Percentiles rank a stretch among this genome's conserved stretches.
Conservation (phyloP, 768 basidiomycete species). For the Suillus sp. region DNA sequence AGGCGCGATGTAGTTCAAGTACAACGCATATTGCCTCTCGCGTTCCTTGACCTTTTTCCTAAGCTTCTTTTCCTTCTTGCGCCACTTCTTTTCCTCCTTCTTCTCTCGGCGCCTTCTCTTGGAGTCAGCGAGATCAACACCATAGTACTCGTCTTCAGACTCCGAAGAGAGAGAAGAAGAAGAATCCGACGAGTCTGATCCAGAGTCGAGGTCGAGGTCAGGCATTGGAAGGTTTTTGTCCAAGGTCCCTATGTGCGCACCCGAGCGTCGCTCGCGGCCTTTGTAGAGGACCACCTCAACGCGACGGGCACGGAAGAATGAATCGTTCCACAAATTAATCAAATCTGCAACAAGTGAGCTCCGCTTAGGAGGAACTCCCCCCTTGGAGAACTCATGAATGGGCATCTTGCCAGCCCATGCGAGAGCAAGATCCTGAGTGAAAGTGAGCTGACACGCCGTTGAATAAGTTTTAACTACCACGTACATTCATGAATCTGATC, state of each 20-base stretch:
- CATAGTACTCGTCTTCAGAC: slow-evolving; percentile 50
- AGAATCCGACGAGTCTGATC: slow-evolving; percentile 41
- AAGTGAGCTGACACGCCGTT: neutral
- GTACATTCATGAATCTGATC: slow-evolving; percentile 75
- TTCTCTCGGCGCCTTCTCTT: slow-evolving; percentile 55
- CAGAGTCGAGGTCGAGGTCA: slow-evolving; percentile 39
- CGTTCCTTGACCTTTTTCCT: slow-evolving; percentile 59
- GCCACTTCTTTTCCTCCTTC: slow-evolving; percentile 61
- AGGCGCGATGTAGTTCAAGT: slow-evolving; percentile 52
- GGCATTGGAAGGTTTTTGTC: slow-evolving; percentile 56
- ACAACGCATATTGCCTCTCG: slow-evolving; percentile 65
- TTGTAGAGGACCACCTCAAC: slow-evolving; percentile 83
- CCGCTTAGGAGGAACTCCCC: slow-evolving; percentile 55
- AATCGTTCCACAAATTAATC: slow-evolving; percentile 76
- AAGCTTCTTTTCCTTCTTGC: slow-evolving; percentile 64
- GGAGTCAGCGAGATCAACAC: slow-evolving; percentile 49
- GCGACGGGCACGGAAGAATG: slow-evolving; percentile 73
- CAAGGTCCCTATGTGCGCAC: slow-evolving; percentile 51
- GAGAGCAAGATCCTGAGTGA: slow-evolving; percentile 63
- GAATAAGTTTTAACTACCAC: slow-evolving; percentile 23
- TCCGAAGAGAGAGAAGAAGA: slow-evolving; percentile 43
- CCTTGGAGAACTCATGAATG: slow-evolving; percentile 50
- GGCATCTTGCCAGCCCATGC: slow-evolving; percentile 81
- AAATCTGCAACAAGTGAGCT: slow-evolving; percentile 68
- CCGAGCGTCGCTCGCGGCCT: slow-evolving; percentile 78